Conservation (phyloP, 139 green algal species). For the Chlorella sorokiniana region DNA sequence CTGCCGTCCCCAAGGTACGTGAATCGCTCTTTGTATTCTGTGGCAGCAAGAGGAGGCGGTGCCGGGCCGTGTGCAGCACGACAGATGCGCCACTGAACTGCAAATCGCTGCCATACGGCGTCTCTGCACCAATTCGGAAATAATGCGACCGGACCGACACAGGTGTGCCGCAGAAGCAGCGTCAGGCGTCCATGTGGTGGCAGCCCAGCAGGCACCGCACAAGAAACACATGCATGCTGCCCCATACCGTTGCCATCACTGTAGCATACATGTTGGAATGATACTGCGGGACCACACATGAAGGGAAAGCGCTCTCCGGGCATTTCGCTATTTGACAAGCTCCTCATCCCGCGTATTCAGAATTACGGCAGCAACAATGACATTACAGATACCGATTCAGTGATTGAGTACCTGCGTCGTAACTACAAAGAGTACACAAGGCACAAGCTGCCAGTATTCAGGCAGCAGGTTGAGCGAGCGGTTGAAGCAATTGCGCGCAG, state of each 20-base stretch:
- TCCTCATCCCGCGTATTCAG: constrained; percentile 64
- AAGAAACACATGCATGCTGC: not conserved
- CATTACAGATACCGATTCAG: constrained; percentile 66
- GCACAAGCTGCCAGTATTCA: constrained; percentile 56
- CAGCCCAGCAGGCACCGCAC: too few species aligned
- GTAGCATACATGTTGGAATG: not conserved
- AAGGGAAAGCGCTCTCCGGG: constrained; percentile 25
- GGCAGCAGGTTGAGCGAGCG: constrained; percentile 48
- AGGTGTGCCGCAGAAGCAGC: too few species aligned
- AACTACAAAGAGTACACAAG: constrained; percentile 77
- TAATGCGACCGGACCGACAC: too few species aligned
- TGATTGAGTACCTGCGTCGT: constrained; percentile 58
- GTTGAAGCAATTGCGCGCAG: constrained; percentile 27
- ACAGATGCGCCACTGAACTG: too few species aligned
- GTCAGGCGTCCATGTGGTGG: too few species aligned
- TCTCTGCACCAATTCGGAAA: too few species aligned
- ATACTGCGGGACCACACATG: not conserved
- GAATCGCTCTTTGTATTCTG: too few species aligned
- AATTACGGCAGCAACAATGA: constrained; percentile 69
- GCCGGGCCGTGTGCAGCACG: too few species aligned
- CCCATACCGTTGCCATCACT: not conserved
- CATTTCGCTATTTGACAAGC: constrained; percentile 51
- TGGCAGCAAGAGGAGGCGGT: too few species aligned
- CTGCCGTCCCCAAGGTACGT: too few species aligned
- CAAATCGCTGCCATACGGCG: too few species aligned